Evolutionary conservation across 192 early-diverging fungal species (phyloP).

Genomic region (Coemansia sp.): DNA sequence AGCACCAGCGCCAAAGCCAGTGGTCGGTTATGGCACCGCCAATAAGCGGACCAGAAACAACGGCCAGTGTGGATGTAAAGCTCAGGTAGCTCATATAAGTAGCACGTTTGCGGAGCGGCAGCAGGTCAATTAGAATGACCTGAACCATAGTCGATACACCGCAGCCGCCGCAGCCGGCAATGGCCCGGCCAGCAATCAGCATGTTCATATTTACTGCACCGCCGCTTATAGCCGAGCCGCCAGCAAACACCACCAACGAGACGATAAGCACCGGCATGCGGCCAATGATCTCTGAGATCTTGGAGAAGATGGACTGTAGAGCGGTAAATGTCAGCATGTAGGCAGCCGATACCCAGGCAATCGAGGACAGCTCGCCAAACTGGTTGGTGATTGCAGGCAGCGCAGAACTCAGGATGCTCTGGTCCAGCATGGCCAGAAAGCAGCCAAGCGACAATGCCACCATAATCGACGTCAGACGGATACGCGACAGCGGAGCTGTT

Average conservation of each 20-base stretch:
- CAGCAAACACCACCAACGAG: slow-evolving; percentile 53
- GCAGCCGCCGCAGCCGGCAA: slow-evolving; percentile 66
- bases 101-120: slow-evolving; percentile 57
- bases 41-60: slow-evolving; percentile 55
- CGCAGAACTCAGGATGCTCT: slow-evolving; percentile 68
- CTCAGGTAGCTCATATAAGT: slow-evolving; percentile 59
- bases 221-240: slow-evolving; percentile 54
- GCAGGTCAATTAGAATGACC: slow-evolving; percentile 65
- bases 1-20: slow-evolving; percentile 52
- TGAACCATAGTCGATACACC: slow-evolving; percentile 60
- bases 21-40: slow-evolving; percentile 58
- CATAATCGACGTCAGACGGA: slow-evolving; percentile 24
- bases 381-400: slow-evolving; percentile 58
- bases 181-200: slow-evolving; percentile 62
- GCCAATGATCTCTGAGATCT: slow-evolving; percentile 78
- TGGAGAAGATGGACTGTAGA: slow-evolving; percentile 71
- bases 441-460: slow-evolving; percentile 39
- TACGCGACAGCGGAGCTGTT: slow-evolving; percentile 11
- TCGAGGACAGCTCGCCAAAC: slow-evolving; percentile 56
- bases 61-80: slow-evolving; percentile 54
- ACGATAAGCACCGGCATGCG: slow-evolving; percentile 56
- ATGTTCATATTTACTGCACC: slow-evolving; percentile 58
- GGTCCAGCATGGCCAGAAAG: slow-evolving; percentile 63
- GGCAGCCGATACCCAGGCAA: slow-evolving; percentile 73
- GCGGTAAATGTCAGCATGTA: slow-evolving; percentile 69